phyloP scores from a whole-genome alignment of 345 rosid species.

The Salix arbutifolia region DNA sequence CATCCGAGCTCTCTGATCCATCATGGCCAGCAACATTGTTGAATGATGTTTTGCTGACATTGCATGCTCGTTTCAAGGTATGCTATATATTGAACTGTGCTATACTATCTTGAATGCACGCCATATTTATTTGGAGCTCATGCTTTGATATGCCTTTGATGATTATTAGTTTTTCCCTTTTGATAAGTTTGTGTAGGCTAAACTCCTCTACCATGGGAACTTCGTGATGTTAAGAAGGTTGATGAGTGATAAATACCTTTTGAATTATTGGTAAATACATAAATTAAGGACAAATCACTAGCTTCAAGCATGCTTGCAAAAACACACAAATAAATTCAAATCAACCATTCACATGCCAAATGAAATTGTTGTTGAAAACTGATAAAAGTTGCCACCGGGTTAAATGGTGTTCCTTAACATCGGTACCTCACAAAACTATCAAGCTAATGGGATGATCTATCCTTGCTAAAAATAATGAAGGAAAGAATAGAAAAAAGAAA shows the following conservation, averaged over 20 bases:
- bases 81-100: neutral
- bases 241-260: neutral
- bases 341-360: neutral
- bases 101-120: neutral
- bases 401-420: neutral
- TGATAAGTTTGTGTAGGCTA: neutral
- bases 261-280: neutral
- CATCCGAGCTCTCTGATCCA: conserved; percentile 99
- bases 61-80: conserved; percentile 99
- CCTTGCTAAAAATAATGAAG: no score
- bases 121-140: neutral
- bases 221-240: neutral
- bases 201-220: neutral
- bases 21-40: conserved; percentile 88
- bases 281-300: neutral
- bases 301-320: neutral
- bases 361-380: neutral
- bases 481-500: no score
- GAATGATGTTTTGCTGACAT: conserved; percentile 90
- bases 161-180: neutral
- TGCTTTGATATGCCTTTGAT: no score
- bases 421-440: no score
- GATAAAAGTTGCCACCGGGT: neutral
- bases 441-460: no score
- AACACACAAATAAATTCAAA: neutral